A percentile compares a stretch with the other conserved stretches of the same genome.
Evolutionary conservation across 2,329 filamentous ascomycete species (phyloP).

Genomic region (Metarhizium rileyi): DNA sequence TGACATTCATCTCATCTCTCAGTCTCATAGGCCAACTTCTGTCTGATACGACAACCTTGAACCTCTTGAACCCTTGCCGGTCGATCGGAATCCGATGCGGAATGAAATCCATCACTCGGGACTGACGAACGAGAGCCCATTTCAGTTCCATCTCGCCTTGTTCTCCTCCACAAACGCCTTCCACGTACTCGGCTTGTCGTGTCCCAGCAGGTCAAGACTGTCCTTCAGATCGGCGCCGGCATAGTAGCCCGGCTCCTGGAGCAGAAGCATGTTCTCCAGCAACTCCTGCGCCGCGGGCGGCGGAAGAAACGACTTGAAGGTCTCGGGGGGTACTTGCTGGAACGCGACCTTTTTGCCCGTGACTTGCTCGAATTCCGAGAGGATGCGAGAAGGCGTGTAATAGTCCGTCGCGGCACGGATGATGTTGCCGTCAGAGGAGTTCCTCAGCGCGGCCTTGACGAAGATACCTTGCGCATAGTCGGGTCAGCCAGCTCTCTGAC

Average conservation of each 20-base stretch:
- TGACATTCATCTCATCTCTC: too few relatives aligned
- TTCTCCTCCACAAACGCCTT: constrained; percentile 25
- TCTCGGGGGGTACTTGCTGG: constrained; percentile 21
- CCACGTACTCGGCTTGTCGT: constrained; percentile 28
- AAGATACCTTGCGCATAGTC: constrained; percentile 19
- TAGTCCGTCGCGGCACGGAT: constrained; percentile 29
- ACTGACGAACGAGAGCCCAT: too few relatives aligned
- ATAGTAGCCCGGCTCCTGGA: constrained; percentile 33
- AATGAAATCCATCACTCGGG: too few relatives aligned
- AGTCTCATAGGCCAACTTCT: too few relatives aligned
- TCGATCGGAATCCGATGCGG: too few relatives aligned
- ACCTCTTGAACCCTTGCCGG: too few relatives aligned
- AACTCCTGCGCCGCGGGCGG: constrained; percentile 23
- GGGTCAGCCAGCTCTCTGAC: not conserved
- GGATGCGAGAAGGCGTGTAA: constrained; percentile 20
- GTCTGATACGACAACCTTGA: too few relatives aligned
- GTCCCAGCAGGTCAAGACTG: constrained; percentile 21
- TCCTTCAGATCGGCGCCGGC: constrained; percentile 22
- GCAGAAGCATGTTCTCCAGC: constrained; percentile 31
- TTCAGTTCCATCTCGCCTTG: constrained; percentile 17
- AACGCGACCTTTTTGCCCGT: constrained; percentile 23
- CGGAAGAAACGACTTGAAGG: constrained; percentile 26
- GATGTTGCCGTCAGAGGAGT: constrained; percentile 21
- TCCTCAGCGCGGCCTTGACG: constrained; percentile 23
- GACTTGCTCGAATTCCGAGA: constrained; percentile 25